A percentile compares a stretch with the other conserved stretches of the same genome.
Conservation (phyloP, 768 basidiomycete species). For the Rhizopogon vulgaris region DNA sequence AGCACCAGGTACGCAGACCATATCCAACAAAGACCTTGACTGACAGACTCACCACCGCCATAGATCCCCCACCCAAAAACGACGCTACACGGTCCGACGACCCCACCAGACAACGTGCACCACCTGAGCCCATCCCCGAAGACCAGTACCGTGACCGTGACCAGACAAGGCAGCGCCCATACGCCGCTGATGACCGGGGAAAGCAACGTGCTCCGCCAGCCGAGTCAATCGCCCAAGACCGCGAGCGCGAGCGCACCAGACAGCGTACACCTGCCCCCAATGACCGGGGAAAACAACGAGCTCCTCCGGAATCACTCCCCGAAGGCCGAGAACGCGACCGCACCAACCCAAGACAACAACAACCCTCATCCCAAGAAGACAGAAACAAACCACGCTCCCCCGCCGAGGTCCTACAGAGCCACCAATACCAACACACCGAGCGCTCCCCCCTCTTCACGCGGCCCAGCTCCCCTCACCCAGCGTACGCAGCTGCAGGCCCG, state of each 20-base stretch:
- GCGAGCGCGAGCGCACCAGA: not conserved
- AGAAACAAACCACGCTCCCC: not conserved
- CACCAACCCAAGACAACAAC: not conserved
- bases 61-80: not conserved
- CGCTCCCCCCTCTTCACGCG: not conserved
- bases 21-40: not conserved
- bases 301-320: not conserved
- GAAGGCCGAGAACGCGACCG: not conserved
- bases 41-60: not conserved
- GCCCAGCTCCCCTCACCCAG: not conserved
- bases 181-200: not conserved
- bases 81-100: not conserved
- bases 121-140: not conserved
- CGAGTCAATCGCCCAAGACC: not conserved
- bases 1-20: not conserved
- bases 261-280: not conserved
- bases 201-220: not conserved
- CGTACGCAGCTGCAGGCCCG: not conserved
- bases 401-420: not conserved
- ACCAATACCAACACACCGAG: not conserved
- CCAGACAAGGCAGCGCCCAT: not conserved
- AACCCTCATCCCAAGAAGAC: not conserved
- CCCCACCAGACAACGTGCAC: not conserved
- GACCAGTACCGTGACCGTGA: not conserved
- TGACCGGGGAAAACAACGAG: not conserved